phyloP scores from a whole-genome alignment of 164 flowering plant genomes.

The Cinnamomum micranthum region DNA sequence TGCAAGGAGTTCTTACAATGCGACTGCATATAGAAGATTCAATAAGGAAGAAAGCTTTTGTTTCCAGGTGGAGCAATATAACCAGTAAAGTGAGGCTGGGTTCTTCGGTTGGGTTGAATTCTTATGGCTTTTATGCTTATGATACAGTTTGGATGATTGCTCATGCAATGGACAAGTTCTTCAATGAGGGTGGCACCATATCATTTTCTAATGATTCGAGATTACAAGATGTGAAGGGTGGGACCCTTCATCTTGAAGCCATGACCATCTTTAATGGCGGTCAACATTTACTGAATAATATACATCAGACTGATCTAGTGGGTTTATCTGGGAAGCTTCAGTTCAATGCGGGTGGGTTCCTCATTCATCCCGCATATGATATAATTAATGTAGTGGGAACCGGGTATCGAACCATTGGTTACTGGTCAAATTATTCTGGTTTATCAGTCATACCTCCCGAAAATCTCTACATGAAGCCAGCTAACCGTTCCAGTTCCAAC shows the following conservation, averaged over 20 bases:
- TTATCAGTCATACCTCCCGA: constrained; percentile 62
- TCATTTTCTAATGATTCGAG: constrained; percentile 67
- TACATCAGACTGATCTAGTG: constrained; percentile 33
- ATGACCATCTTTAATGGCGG: constrained; percentile 65
- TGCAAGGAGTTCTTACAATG: constrained; percentile 79
- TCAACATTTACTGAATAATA: constrained; percentile 32
- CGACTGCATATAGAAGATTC: constrained; percentile 79
- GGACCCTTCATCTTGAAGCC: constrained; percentile 51
- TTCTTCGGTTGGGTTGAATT: constrained; percentile 55
- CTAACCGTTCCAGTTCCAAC: constrained; percentile 50
- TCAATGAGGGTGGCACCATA: constrained; percentile 57
- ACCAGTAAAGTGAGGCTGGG: constrained; percentile 21
- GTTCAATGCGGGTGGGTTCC: constrained; percentile 47
- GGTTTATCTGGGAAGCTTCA: constrained; percentile 60
- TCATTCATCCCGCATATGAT: constrained; percentile 61
- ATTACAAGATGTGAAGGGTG: constrained; percentile 22
- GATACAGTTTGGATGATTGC: constrained; percentile 77
- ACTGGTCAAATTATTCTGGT: constrained; percentile 77
- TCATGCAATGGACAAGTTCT: constrained; percentile 67
- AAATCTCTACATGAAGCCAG: constrained; percentile 43
- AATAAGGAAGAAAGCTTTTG: constrained; percentile 43
- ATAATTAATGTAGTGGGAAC: constrained; percentile 68
- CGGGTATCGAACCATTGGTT: constrained; percentile 57
- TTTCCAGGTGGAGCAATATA: constrained; percentile 62
- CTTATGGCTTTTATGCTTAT: constrained; percentile 74